Percentiles rank a stretch among this genome's conserved stretches.
Conservation (phyloP, 768 basidiomycete genomes). For the Asterophora parasitica region DNA sequence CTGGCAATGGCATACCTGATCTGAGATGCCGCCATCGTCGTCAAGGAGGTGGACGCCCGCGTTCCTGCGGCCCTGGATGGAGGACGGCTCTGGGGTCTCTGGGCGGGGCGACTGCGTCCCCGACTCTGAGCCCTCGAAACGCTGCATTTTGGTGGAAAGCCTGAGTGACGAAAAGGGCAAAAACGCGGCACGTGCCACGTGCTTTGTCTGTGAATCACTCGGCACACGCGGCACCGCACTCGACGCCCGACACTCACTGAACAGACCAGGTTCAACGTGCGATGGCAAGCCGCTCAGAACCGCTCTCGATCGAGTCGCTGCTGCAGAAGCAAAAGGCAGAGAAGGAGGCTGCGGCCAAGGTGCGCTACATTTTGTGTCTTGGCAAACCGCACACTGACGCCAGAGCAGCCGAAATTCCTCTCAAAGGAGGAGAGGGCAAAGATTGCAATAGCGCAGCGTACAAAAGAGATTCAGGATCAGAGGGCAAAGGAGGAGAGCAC, state of each 20-base stretch:
- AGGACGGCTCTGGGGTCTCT: conserved; percentile 59
- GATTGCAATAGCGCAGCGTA: conserved; percentile 83
- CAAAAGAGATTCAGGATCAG: conserved; percentile 75
- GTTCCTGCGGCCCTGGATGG: conserved; percentile 56
- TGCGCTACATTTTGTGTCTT: conserved; percentile 21
- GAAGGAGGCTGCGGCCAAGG: conserved; percentile 88
- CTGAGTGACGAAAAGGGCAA: conserved; percentile 1
- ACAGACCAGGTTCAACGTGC: not conserved
- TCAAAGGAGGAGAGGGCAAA: conserved; percentile 88
- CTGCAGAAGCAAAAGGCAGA: conserved; percentile 85
- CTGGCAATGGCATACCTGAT: too few species aligned
- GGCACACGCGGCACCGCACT: too few species aligned
- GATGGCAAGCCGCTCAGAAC: conserved; percentile 47
- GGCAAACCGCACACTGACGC: conserved; percentile 3
- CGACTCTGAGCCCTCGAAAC: conserved; percentile 20
- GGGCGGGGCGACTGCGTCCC: conserved; percentile 46
- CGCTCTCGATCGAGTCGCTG: conserved; percentile 84
- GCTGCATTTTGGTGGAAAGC: conserved; percentile 3
- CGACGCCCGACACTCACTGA: too few species aligned
- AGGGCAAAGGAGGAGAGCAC: conserved; percentile 60
- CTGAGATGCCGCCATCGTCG: conserved; percentile 63
- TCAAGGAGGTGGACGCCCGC: conserved; percentile 55
- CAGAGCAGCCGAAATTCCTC: conserved; percentile 82
- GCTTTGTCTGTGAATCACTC: too few species aligned
- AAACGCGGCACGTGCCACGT: not conserved